phyloP scores from a whole-genome alignment of 2,329 filamentous ascomycete genomes.

The Cordyceps fumosorosea region DNA sequence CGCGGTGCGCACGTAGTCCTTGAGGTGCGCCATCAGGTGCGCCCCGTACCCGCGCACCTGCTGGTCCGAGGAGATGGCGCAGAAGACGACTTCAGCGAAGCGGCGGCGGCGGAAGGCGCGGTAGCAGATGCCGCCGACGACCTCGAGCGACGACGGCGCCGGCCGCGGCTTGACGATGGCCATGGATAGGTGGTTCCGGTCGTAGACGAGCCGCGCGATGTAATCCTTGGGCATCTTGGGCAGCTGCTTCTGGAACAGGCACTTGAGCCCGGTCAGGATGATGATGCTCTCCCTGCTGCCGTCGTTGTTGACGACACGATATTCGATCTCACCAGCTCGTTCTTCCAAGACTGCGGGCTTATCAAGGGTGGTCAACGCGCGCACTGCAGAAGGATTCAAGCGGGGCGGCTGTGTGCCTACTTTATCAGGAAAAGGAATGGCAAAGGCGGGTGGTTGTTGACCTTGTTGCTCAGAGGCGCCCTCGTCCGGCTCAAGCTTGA shows the following conservation, averaged over 20 bases:
- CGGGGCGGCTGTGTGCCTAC: not conserved
- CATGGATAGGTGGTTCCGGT: slow-evolving; percentile 90
- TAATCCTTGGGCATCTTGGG: slow-evolving; percentile 99
- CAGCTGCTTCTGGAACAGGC: slow-evolving; percentile 96
- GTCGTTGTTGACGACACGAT: slow-evolving; percentile 96
- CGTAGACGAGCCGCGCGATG: slow-evolving; percentile 93
- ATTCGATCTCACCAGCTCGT: slow-evolving; percentile 89
- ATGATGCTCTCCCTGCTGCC: slow-evolving; percentile 80
- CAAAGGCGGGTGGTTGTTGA: not conserved
- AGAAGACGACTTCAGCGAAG: slow-evolving; percentile 98
- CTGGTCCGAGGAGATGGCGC: slow-evolving; percentile 93
- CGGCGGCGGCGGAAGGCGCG: slow-evolving; percentile 83
- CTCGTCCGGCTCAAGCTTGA: not conserved
- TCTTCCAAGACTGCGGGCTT: slow-evolving; percentile 88
- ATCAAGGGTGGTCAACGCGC: not conserved
- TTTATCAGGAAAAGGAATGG: not conserved
- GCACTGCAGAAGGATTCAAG: not conserved
- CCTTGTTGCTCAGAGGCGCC: not conserved
- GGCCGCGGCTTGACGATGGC: slow-evolving; percentile 72
- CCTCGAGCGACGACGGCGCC: slow-evolving; percentile 56
- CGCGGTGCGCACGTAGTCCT: slow-evolving; percentile 96
- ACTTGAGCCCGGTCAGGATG: slow-evolving; percentile 90
- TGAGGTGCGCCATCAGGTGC: slow-evolving; percentile 95
- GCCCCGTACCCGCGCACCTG: slow-evolving; percentile 98
- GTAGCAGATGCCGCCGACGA: slow-evolving; percentile 96